These are phyloP conservation scores for Suillus luteus DNA, from an alignment of 768 basidiomycete genomes.

Conservation along the genomic window DNA sequence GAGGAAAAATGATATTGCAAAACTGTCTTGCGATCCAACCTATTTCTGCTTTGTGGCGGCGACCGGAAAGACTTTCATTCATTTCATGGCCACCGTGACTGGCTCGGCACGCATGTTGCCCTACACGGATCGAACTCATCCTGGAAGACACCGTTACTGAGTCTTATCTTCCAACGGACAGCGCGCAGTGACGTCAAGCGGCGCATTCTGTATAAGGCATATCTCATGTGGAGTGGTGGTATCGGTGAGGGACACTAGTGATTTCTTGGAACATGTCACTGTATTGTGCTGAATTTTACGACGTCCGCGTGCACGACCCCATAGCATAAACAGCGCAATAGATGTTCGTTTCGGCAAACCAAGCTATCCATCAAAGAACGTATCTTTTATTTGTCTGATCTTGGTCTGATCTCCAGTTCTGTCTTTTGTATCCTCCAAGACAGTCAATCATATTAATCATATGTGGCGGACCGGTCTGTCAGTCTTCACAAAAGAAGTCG, in stretches of 20 bases:
- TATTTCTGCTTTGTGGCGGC: not conserved
- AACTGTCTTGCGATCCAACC: not conserved
- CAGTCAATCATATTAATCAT: not conserved
- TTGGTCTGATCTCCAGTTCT: not conserved
- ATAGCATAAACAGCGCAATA: conserved; percentile 1
- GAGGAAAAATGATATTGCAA: not conserved
- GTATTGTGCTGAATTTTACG: not conserved
- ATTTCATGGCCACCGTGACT: not conserved
- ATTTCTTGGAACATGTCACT: not conserved
- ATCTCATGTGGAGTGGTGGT: not conserved
- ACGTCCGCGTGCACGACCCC: not conserved
- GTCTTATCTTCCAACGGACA: conserved; percentile 1
- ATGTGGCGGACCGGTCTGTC: not conserved
- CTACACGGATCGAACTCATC: not conserved
- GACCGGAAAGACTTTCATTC: not conserved
- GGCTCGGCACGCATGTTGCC: not conserved
- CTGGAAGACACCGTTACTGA: not conserved
- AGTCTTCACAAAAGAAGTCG: not conserved
- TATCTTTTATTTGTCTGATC: not conserved
- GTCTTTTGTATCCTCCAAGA: not conserved
- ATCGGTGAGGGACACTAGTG: not conserved
- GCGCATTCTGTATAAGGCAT: not conserved
- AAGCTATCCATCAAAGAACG: not conserved
- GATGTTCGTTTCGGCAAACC: not conserved
- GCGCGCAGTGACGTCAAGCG: not conserved